Base-by-base conservation (phyloP, 1,139 yeast species). In the Suhomyces anneliseae region DNA sequence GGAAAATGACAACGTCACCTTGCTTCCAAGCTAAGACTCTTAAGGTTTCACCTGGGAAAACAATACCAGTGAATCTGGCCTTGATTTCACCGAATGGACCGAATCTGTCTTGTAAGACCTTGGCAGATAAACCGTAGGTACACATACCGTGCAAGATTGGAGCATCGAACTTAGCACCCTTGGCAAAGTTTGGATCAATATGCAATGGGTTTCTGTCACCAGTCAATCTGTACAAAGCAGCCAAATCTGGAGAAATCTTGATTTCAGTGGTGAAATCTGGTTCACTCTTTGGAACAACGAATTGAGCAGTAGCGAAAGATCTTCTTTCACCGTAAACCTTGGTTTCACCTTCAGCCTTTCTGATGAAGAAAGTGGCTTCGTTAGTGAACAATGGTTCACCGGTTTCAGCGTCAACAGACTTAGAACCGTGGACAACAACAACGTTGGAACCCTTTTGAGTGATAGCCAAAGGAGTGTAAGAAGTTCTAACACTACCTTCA, bases 161-260 rank as follows among this genome's bases (percentile, higher is more conserved):
- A 53, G 74, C 72, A 43, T 85, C 85, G 70, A 92, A 93, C 54
- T 87, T 87, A 47, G 95, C 98, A 52, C 90, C 90, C 55, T 85
- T 82, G 31, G 98, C 97, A 69, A 92, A 87, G 38, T 69, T 76
- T 34, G 98, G 97, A 69, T 93, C 98, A 65, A 93, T 85, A 71
- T 93, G 99, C 60, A 93, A 79, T 54, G 98, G 98, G 69, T 93
- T 93, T 69, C 84, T 85, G 74, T 93, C 99, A 52, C 97, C 98
- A 54, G 93, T 85, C 54, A 93, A 76, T 67, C 98, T 82, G 74
- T 93, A 93, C 52, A 92, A 71, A 11, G 96, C 90, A 46, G 98
- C 98, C 66, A 84, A 89, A 65, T 90, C 88, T 47, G 71, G 77
- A 40, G 78, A 66, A n/a, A 95, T 86, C 59, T 77, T 71, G 60